Evolutionary conservation across 179 eudicot genomes (phyloP).

Genomic region (Drosera spatulata): DNA sequence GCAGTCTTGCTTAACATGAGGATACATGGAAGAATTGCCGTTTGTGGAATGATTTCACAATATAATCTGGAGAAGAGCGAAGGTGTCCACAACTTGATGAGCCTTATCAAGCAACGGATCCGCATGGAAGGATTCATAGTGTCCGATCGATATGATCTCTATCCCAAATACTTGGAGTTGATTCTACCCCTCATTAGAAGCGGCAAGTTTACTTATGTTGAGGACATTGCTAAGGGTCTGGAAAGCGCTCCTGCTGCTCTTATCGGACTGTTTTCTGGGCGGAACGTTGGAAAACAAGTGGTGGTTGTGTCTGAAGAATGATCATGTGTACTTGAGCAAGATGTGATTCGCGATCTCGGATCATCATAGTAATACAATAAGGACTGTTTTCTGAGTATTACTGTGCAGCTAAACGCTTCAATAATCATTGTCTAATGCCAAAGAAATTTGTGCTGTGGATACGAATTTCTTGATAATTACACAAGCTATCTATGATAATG

Average conservation of each 20-base stretch:
- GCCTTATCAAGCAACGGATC: conserved; percentile 1
- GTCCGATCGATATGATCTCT: background rate
- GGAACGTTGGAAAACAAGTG: conserved; percentile 8
- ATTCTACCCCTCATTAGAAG: conserved; percentile 5
- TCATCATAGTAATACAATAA: too few relatives aligned
- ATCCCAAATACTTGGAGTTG: conserved; percentile 11
- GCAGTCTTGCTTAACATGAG: conserved; percentile 8
- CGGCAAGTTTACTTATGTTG: conserved; percentile 5
- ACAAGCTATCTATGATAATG: too few relatives aligned
- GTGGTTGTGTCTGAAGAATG: background rate
- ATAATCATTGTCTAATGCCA: too few relatives aligned
- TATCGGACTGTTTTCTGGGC: conserved; percentile 6
- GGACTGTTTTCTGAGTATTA: too few relatives aligned
- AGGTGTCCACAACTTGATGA: conserved; percentile 4
- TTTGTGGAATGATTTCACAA: conserved; percentile 7
- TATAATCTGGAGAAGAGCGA: conserved; percentile 9
- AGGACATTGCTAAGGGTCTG: conserved; percentile 5
- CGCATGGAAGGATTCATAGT: background rate
- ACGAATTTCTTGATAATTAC: too few relatives aligned
- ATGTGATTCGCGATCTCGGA: too few relatives aligned
- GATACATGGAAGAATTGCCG: conserved; percentile 6
- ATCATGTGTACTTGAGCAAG: too few relatives aligned
- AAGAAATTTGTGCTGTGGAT: too few relatives aligned
- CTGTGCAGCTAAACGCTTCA: too few relatives aligned
- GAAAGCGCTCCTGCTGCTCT: conserved; percentile 11